These are phyloP conservation scores for Trichoderma arundinaceum DNA, from an alignment of 2,329 filamentous ascomycete genomes.

Conservation along the genomic window DNA sequence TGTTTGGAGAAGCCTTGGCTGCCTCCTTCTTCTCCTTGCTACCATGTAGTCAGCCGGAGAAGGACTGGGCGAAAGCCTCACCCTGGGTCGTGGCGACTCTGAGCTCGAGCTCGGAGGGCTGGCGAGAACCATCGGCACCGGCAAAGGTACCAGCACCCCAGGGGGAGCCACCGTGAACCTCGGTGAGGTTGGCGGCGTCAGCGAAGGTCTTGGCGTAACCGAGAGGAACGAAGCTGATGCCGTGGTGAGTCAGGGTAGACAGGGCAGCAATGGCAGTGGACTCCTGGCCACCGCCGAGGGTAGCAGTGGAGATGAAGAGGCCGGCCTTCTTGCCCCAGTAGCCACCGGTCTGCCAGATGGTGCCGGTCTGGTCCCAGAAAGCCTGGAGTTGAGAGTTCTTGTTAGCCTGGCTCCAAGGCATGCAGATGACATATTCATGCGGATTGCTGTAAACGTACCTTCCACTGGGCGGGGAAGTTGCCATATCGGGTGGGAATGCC, in stretches of 20 bases:
- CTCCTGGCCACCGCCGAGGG: slow-evolving; percentile 89
- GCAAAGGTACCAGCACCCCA: slow-evolving; percentile 97
- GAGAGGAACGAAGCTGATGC: slow-evolving; percentile 93
- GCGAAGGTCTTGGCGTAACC: slow-evolving; percentile 84
- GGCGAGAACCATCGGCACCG: slow-evolving; percentile 77
- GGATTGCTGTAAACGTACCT: slow-evolving; percentile 50
- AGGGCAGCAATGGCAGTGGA: slow-evolving; percentile 79
- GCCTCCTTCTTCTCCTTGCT: slow-evolving; percentile 44
- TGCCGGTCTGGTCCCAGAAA: slow-evolving; percentile 90
- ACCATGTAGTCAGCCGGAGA: slow-evolving; percentile 81
- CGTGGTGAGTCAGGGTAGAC: slow-evolving; percentile 90
- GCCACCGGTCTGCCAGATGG: slow-evolving; percentile 78
- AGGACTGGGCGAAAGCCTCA: slow-evolving; percentile 78
- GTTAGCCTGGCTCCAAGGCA: background rate
- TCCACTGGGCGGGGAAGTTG: slow-evolving; percentile 97
- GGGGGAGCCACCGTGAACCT: slow-evolving; percentile 84
- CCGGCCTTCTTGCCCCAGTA: slow-evolving; percentile 90
- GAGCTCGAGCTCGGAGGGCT: slow-evolving; percentile 77
- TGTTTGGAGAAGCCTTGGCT: slow-evolving; percentile 38
- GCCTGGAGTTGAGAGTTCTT: slow-evolving; percentile 43
- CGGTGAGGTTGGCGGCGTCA: slow-evolving; percentile 70
- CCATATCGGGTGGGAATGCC: slow-evolving; percentile 96
- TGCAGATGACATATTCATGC: background rate
- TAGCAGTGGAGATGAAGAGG: slow-evolving; percentile 87
- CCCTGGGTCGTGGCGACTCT: slow-evolving; percentile 83